Conservation (phyloP, 176 grass and related monocot species). For the Saccharum officinarum region DNA sequence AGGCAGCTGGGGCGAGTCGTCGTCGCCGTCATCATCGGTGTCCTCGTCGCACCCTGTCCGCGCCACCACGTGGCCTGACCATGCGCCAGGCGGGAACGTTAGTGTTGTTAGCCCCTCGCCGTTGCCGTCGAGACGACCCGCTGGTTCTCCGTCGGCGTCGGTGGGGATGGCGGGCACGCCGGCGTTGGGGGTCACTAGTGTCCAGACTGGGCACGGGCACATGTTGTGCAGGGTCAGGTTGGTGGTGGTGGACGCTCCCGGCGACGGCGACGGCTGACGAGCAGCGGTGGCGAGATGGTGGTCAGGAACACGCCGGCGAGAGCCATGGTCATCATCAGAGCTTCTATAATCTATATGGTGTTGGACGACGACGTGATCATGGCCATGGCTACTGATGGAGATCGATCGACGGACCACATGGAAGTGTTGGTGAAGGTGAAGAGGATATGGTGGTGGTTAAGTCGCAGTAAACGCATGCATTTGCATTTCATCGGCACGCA, state of each 20-base stretch:
- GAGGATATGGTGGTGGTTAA: background rate
- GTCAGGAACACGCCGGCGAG: background rate
- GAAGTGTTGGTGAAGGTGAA: no score
- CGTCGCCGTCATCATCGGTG: no score
- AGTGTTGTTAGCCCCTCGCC: conserved; percentile 39
- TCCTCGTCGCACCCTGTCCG: conserved; percentile 48
- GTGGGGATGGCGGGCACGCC: background rate
- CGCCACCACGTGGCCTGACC: conserved; percentile 46
- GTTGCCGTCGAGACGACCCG: background rate
- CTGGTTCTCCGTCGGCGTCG: background rate
- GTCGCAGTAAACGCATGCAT: conserved; percentile 12
- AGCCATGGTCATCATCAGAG: background rate
- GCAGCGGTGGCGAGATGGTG: background rate
- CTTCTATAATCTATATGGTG: background rate
- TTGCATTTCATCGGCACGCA: background rate
- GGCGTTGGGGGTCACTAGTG: conserved; percentile 10
- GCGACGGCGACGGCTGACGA: no score
- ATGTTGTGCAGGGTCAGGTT: conserved; percentile 48
- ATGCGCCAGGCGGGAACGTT: conserved; percentile 20
- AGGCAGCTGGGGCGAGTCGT: background rate
- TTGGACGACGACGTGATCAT: background rate
- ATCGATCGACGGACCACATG: no score
- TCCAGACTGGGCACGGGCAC: conserved; percentile 30
- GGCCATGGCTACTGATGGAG: background rate
- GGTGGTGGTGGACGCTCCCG: background rate